phyloP scores from a whole-genome alignment of 306 rosid genomes.

The Cyclanthera cordifolia region DNA sequence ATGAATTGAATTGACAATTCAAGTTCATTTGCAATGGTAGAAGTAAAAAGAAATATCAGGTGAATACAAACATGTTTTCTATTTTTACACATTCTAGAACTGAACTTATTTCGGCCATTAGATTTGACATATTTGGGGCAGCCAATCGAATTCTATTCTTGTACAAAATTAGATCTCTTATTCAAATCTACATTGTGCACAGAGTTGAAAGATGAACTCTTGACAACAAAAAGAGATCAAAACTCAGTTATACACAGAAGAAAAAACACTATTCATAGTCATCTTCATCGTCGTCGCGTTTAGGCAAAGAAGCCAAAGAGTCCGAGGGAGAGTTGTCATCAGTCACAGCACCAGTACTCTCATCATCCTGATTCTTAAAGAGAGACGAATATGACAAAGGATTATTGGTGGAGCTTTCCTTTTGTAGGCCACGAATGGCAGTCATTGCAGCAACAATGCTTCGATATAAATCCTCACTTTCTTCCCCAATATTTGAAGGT shows the following conservation, averaged over 20 bases:
- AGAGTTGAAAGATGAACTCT: neutral
- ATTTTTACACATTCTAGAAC: neutral
- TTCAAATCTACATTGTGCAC: neutral
- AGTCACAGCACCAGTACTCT: constrained; percentile 60
- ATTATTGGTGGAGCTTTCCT: constrained; percentile 72
- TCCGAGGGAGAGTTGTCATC: constrained; percentile 62
- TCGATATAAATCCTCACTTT: constrained; percentile 46
- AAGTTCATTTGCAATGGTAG: neutral
- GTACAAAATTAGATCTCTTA: constrained; percentile 1
- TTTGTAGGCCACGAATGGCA: constrained; percentile 72
- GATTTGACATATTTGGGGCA: neutral
- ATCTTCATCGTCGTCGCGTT: constrained; percentile 11
- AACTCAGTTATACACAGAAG: constrained; percentile 3
- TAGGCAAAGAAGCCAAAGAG: constrained; percentile 38
- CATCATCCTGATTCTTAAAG: constrained; percentile 49
- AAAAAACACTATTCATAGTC: constrained; percentile 30
- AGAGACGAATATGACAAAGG: constrained; percentile 73
- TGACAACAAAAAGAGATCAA: constrained; percentile 11
- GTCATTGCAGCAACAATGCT: constrained; percentile 85
- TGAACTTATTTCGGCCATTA: neutral
- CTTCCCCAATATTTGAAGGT: constrained; percentile 52
- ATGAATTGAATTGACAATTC: neutral
- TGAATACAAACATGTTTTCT: neutral
- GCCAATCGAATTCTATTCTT: neutral
- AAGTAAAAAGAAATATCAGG: neutral